Evolutionary conservation across 1,139 yeast species (phyloP), one percentile per base, ranked within the genome.

Genomic region (Magnusiomyces suaveolens): DNA sequence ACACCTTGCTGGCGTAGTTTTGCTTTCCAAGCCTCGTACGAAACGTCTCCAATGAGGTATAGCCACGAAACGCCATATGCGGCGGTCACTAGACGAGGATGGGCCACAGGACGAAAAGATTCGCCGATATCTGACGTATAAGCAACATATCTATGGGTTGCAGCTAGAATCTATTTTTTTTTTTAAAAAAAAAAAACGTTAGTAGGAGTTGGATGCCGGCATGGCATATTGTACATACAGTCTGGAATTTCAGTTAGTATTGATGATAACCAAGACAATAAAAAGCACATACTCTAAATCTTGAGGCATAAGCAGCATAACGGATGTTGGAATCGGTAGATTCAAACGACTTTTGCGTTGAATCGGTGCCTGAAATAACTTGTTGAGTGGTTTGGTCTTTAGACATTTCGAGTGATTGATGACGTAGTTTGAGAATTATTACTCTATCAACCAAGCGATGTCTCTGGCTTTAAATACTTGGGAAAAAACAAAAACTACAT

Each of bases 101-200:
- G 85, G 6, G 88, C 92, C 21, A 87, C 85, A 0, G 95, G 95
- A 54, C 95, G 76, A 70, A 87, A 87, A n/a, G 92, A 84, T 66
- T 87, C 95, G 25, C 95, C 95, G 60, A 87, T 82, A 66, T 87
- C 95, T 0, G 92, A 84, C 4, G 95, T 86, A 68, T 87, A 87
- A 1, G 95, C 95, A 26, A 87, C 87, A 64, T 87, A 87, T 62
- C 95, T 72, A 65, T 84, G 92, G n/a, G 90, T 80, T 6, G 94
- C 89, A 54, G 76, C 65, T 54, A 85, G 73, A 59, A 86, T 82
- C 36, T 63, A 51, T 4, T 18, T n/a, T n/a, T n/a, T n/a, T n/a
- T n/a, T n/a, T n/a, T 8, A 29, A 29, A 29, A 29, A 29, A 29
- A 29, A 29, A 29, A 29, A 29, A 12, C 36, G 36, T 29, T n/a